Evolutionary conservation across 192 early-diverging fungal species (phyloP).

Genomic region (Haplosporangium gracile): DNA sequence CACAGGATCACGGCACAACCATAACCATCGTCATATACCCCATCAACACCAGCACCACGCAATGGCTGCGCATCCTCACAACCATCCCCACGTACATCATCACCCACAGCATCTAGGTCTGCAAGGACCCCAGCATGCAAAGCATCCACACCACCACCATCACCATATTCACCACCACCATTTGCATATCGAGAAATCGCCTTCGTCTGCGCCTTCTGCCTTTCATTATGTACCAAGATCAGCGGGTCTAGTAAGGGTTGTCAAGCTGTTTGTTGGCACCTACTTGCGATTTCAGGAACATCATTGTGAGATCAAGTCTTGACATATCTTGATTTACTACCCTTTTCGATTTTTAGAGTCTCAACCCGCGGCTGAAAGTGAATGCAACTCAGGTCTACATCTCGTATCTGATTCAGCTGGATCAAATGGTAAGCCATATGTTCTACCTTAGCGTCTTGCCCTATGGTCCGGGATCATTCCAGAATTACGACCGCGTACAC

Average conservation of each 20-base stretch:
- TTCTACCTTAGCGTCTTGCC: not conserved
- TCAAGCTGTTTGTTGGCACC: not conserved
- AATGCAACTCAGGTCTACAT: constrained; percentile 56
- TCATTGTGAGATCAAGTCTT: not conserved
- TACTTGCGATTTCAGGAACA: not conserved
- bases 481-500: not conserved
- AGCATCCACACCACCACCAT: constrained; percentile 30
- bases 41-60: constrained; percentile 8
- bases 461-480: not conserved
- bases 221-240: constrained; percentile 48
- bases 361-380: constrained; percentile 46
- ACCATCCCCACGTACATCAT: constrained; percentile 7
- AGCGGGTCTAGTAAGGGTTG: constrained; percentile 31
- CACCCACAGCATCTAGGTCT: constrained; percentile 11
- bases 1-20: not conserved
- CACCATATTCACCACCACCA: constrained; percentile 45
- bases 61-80: constrained; percentile 2
- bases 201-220: constrained; percentile 20
- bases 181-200: constrained; percentile 16
- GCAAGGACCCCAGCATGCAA: constrained; percentile 18
- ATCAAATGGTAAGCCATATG: constrained; percentile 38
- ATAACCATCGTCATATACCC: constrained; percentile 10
- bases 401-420: constrained; percentile 52
- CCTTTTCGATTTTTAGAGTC: constrained; percentile 12
- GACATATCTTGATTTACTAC: not conserved